Base-by-base conservation (phyloP, 495 filamentous ascomycete species). In the Haplographium delicatum region DNA sequence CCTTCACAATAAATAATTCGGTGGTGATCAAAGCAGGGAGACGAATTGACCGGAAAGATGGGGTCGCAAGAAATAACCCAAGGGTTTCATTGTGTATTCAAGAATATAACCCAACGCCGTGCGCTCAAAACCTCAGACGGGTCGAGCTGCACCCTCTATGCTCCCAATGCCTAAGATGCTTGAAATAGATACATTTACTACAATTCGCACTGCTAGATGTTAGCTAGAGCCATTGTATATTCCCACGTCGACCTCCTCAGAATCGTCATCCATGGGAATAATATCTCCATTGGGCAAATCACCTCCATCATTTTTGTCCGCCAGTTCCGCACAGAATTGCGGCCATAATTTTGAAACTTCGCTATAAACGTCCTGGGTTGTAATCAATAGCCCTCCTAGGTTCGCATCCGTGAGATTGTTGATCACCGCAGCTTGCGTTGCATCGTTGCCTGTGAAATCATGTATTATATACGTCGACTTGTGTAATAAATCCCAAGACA, bases 321-420 rank as follows among this genome's bases (percentile, higher is more conserved):
- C 53, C 52, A 50, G 39, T 54, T 9, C 63, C 53, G n/a, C 60
- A 55, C 13, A 61, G 55, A 38, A 65, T 57, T 45, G 34, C 27
- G 16, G 44, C 53, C 49, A 60, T 41, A 49, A 53, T 35, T 13
- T 34, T n/a, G 51, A 65, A 43, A 57, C 51, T 23, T 45, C 35
- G 9, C 41, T 49, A 31, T 63, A 65, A 10, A 50, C 52, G 5
- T 33, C n/a, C 19, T 48, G 47, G 4, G 53, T 51, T 9, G 63
- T 62, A n/a, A 56, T 47, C 24, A 65, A 60, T 16, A 59, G 51
- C 2, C 61, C 63, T 16, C 44, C 58, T 19, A 63, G 47, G 2
- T 54, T 54, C 23, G 45, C 24, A 11, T 47, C 34, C 16, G 38
- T 35, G 13, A 57, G 45, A 19, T 50, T 57, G 15, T 56, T 47